Evolutionary conservation across 1,284 basidiomycete species (phyloP), one percentile per base, ranked within the genome.

Genomic region (Somion occarium): DNA sequence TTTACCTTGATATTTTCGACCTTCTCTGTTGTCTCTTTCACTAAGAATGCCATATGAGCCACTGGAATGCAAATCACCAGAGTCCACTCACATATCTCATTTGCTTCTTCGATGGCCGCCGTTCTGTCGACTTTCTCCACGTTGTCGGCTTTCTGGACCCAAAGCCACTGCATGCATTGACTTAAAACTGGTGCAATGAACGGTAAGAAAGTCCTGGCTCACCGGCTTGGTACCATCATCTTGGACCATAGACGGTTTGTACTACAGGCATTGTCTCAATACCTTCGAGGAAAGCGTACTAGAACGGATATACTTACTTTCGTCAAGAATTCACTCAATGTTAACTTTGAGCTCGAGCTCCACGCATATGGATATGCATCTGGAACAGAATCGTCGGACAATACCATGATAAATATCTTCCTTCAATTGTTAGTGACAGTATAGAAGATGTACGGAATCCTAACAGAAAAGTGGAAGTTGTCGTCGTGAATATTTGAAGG

Each of bases 181-280:
- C 38, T 3, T 7, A 12, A 26, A 34, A 39, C 44, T 39, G n/a
- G n/a, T 44, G 12, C 20, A 20, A 15, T 22, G 25, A 20, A 9
- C 7, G 27, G 47, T 12, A 50, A 13, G 13, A 19, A 46, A 18
- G 18, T 46, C 4, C 38, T 49, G 25, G 23, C 79, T 64, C 51
- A 87, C 85, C 45, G 83, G 85, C 61, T 86, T 88, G 0, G 73
- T 81, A 1, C 85, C 85, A 53, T 88, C 83, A 61, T 88, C 79
- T 56, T 85, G 79, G 5, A 88, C 79, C 83, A 87, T 83, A 19
- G 84, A 86, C 1, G 85, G 85, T 52, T 75, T 84, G 56, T 79
- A 84, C 85, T 87, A 54, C 5, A n/a, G n/a, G n/a, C n/a, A 51
- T 2, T 3, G 24, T 22, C 12, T 13, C 24, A 43, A 55, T 34